Base-by-base conservation (phyloP, 805 yeast genomes). In the Saitoella complicata region DNA sequence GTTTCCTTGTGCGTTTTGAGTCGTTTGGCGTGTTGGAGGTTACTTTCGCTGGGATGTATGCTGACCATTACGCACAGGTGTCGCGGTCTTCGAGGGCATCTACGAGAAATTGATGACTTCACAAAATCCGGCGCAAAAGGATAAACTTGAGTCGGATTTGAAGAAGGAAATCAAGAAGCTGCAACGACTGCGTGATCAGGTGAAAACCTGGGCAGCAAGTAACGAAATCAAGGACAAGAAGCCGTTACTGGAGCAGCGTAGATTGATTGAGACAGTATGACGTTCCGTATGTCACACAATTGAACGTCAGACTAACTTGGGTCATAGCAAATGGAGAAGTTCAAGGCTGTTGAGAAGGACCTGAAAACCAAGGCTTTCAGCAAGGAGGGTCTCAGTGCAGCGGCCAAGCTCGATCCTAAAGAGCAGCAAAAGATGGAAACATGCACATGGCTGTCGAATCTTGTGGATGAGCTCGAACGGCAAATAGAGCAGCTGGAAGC, bases 141-240 rank as follows among this genome's bases (percentile, higher is more conserved):
- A 88, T 60, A 88, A 88, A 61, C 70, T 91, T 47, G 98, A 91
- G 60, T 72, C 58, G 49, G 98, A 88, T 59, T 69, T 88, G 58
- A 87, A 91, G 65, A 79, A 91, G 56, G 97, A 91, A 62, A 87
- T 91, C 63, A 88, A 91, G 63, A 88, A 86, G 62, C 70, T 88
- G 46, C 98, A 88, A 60, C 76, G 95, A 59, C 77, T 80, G 54
- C 73, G 97, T 59, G 98, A 88, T 62, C 97, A 86, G 65, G 83
- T 88, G 55, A 88, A 88, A 65, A 81, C 82, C 46, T 88, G 98
- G 98, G 65, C 86, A 59, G 76, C 88, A 38, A 87, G 88, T 53
- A 82, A 79, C 53, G 94, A 87, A 50, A 86, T 87, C 40, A 86
- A 93, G 60, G 94, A 88, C 55, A 91, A 85, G 59, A 82, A 80